phyloP scores from a whole-genome alignment of 164 flowering plant species.

The Stephania yunnanensis region DNA sequence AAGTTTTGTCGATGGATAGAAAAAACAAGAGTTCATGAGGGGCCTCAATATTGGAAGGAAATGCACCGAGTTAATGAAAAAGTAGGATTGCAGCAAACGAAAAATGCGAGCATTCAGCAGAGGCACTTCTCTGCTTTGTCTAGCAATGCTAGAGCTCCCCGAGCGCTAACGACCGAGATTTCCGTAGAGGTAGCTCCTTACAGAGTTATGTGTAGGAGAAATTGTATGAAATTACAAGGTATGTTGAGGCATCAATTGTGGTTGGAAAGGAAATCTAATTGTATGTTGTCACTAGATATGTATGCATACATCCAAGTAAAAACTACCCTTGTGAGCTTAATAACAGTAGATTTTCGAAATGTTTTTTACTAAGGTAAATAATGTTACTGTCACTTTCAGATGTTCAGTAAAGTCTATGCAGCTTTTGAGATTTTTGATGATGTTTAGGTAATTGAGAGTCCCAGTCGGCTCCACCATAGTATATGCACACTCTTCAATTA shows the following conservation, averaged over 20 bases:
- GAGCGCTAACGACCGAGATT: conserved; percentile 27
- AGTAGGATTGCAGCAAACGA: conserved; percentile 11
- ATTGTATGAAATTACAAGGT: background rate
- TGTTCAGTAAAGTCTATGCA: background rate
- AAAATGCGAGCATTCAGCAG: conserved; percentile 1
- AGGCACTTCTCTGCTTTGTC: background rate
- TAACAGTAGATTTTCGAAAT: background rate
- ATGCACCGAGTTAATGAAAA: background rate
- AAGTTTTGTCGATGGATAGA: background rate
- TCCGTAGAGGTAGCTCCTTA: conserved; percentile 10
- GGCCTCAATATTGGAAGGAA: background rate
- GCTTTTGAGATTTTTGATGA: background rate
- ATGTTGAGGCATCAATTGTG: background rate
- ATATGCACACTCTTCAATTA: background rate
- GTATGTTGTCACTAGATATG: background rate
- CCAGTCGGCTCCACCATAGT: background rate
- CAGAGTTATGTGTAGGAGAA: background rate
- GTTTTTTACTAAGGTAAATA: background rate
- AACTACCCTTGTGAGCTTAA: background rate
- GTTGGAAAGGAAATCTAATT: background rate
- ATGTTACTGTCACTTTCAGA: background rate
- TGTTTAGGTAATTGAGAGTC: background rate
- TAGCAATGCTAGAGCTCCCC: background rate
- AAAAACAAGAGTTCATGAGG: background rate
- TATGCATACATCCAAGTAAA: background rate